These are phyloP conservation scores for Acanthamoeba polyphaga DNA, from an alignment of 208 protist species.

Conservation along the genomic window DNA sequence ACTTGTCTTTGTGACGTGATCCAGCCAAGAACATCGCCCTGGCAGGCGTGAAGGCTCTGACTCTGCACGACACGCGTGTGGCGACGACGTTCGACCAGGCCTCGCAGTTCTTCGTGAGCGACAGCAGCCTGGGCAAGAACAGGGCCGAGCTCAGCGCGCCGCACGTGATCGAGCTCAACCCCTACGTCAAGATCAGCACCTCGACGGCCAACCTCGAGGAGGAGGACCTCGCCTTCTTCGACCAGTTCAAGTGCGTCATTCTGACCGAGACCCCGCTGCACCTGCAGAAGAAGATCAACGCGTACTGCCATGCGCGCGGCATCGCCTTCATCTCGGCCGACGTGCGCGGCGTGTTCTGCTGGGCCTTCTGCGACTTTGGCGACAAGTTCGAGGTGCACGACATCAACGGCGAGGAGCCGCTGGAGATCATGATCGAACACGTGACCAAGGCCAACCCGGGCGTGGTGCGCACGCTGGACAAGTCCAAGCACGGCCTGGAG, in stretches of 20 bases:
- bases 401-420: constrained; percentile 88
- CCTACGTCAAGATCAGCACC: constrained; percentile 88
- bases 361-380: constrained; percentile 91
- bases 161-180: constrained; percentile 93
- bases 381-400: constrained; percentile 89
- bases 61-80: constrained; percentile 89
- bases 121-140: constrained; percentile 67
- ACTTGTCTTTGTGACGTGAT: not conserved
- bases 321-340: constrained; percentile 87
- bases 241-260: constrained; percentile 87
- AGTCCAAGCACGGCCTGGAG: constrained; percentile 89
- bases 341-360: constrained; percentile 85
- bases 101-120: constrained; percentile 86
- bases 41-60: constrained; percentile 93
- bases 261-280: constrained; percentile 82
- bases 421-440: constrained; percentile 81
- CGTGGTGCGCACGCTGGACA: constrained; percentile 89
- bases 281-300: constrained; percentile 85
- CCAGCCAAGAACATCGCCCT: constrained; percentile 95
- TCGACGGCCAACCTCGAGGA: constrained; percentile 76
- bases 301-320: constrained; percentile 76
- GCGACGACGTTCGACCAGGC: constrained; percentile 89
- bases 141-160: constrained; percentile 82
- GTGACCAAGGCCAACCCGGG: constrained; percentile 86
- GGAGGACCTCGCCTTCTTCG: constrained; percentile 62